Evolutionary conservation across 2,329 filamentous ascomycete species (phyloP), one percentile per base, ranked within the genome.

Genomic region (Fusarium hostae): DNA sequence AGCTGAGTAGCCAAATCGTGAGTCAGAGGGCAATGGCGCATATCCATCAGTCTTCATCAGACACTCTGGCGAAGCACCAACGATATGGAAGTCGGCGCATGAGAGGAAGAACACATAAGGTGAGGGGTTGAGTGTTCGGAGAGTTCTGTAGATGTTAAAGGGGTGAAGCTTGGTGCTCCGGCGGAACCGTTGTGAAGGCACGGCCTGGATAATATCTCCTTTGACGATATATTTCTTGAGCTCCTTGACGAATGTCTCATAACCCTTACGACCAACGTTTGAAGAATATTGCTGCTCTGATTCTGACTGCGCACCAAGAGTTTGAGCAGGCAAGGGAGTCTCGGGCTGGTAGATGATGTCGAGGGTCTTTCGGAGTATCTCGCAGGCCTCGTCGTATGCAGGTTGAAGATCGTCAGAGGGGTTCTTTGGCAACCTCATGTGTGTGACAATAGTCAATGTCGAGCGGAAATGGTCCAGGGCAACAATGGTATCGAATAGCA

Each of bases 101-200:
- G 96, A 91, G 68, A 99, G 89, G 83, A 95, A 99, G 86, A 99
- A 99, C 39, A 99, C 90, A 82, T 99, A 99, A 0, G 96, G 96
- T 12, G 94, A 97, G 0, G 96, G 96, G 80, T 99, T 99, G 78
- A 98, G 93, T n/a, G 94, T 97, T 70, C 96, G 93, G 40, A 99
- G 88, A 80, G 97, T 94, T 59, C 95, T 91, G 86, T 98, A 99
- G 77, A 99, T 93, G 85, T 98, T 99, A 87, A 98, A 99, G 0
- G 96, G 95, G 81, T 99, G 96, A 45, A 99, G 86, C 61, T 89
- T 90, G 5, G 96, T 99, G 18, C 95, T 95, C 32, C 95, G 89
- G 11, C 95, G 91, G 79, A 98, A 93, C 57, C 96, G 90, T 83
- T 99, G 96, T 44, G 94, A 98, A 3, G 96, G 96, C 20, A 99